Evolutionary conservation across 2,329 filamentous ascomycete genomes (phyloP).

Genomic region (Aspergillus sp.): DNA sequence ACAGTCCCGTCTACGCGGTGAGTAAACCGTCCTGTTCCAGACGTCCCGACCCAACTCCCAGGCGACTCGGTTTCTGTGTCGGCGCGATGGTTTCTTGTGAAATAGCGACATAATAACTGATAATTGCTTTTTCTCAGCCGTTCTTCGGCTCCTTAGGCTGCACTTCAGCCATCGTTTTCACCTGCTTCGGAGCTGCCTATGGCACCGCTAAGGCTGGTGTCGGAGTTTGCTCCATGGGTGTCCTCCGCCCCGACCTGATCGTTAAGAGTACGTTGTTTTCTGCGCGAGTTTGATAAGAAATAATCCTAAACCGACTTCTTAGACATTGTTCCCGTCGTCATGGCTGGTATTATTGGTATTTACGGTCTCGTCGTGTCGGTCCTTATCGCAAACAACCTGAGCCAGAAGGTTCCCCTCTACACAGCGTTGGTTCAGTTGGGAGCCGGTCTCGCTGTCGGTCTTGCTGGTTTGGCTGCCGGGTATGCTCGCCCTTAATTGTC

Average conservation of each 20-base stretch:
- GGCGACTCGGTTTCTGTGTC: slow-evolving; percentile 1
- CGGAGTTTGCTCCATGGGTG: slow-evolving; percentile 97
- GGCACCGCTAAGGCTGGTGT: slow-evolving; percentile 99
- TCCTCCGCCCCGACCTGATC: slow-evolving; percentile 94
- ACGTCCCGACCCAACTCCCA: background rate
- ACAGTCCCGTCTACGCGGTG: slow-evolving; percentile 97
- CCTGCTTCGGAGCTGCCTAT: slow-evolving; percentile 94
- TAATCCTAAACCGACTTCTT: slow-evolving; percentile 13
- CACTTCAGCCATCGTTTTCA: slow-evolving; percentile 93
- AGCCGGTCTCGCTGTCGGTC: slow-evolving; percentile 77
- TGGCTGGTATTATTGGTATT: slow-evolving; percentile 99
- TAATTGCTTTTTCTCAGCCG: slow-evolving; percentile 52
- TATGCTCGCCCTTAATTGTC: slow-evolving; percentile 27
- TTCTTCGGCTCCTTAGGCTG: slow-evolving; percentile 99
- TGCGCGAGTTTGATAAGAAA: background rate
- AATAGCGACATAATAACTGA: slow-evolving; percentile 1
- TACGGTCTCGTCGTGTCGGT: slow-evolving; percentile 89
- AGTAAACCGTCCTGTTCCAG: slow-evolving; percentile 51
- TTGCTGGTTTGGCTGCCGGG: slow-evolving; percentile 77
- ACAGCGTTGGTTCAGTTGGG: slow-evolving; percentile 84
- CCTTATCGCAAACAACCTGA: slow-evolving; percentile 76
- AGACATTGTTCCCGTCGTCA: slow-evolving; percentile 99
- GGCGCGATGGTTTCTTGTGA: slow-evolving; percentile 2
- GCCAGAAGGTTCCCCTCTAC: slow-evolving; percentile 70
- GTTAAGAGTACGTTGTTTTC: slow-evolving; percentile 84